Percentiles rank a stretch among this genome's conserved stretches.
Evolutionary conservation across 768 basidiomycete genomes (phyloP).

Genomic region (Boletus pseudo-olivaceus): DNA sequence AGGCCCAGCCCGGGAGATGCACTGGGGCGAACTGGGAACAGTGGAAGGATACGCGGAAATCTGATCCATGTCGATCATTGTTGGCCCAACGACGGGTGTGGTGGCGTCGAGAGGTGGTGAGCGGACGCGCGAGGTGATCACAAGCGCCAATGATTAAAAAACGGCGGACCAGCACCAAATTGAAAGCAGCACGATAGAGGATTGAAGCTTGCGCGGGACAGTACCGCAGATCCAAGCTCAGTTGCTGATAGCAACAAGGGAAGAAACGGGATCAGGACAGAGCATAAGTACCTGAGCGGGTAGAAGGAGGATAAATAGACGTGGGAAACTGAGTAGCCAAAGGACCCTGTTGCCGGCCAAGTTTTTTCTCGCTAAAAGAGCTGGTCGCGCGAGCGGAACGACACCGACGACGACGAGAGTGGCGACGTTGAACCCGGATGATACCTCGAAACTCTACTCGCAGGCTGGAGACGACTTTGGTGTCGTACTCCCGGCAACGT

Average conservation of each 20-base stretch:
- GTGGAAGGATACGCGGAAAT: slow-evolving; percentile 29
- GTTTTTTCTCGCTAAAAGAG: slow-evolving; percentile 3
- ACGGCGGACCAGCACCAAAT: background rate
- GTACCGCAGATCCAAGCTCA: background rate
- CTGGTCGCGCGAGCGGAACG: slow-evolving; percentile 18
- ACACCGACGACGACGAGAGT: slow-evolving; percentile 10
- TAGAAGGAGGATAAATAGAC: background rate
- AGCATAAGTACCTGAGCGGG: background rate
- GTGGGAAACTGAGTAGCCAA: background rate
- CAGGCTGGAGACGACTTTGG: slow-evolving; percentile 37
- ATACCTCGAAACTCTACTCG: slow-evolving; percentile 29
- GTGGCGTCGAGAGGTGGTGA: background rate
- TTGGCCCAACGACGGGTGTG: background rate
- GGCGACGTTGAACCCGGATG: slow-evolving; percentile 19
- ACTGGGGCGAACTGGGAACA: slow-evolving; percentile 28
- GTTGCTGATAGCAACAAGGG: slow-evolving; percentile 2
- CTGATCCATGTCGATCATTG: slow-evolving; percentile 20
- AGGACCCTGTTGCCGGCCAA: background rate
- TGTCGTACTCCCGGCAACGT: slow-evolving; percentile 61
- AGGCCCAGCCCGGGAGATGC: slow-evolving; percentile 28
- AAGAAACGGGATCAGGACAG: slow-evolving; percentile 11
- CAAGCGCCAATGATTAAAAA: background rate
- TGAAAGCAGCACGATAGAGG: background rate
- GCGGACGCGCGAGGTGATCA: background rate
- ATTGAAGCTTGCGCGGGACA: background rate